Evolutionary conservation across 768 basidiomycete species (phyloP).

Genomic region (Lactarius psammicola): DNA sequence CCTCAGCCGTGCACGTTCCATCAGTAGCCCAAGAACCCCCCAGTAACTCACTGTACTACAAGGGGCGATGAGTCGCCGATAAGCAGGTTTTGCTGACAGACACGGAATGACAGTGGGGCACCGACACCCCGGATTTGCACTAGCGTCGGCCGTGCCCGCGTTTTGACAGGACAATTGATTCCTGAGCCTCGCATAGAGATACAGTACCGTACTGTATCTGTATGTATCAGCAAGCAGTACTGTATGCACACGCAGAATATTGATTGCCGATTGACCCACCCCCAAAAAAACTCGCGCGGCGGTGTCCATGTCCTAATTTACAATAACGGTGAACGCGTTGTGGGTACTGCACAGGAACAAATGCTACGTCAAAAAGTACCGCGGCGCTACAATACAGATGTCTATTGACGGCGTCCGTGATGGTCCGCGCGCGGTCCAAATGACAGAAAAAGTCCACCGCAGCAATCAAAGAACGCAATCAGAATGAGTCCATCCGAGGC

Average conservation of each 20-base stretch:
- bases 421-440: neutral
- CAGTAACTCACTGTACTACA: too few relatives aligned
- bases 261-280: neutral
- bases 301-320: neutral
- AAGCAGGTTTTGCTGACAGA: neutral
- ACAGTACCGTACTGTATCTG: too few relatives aligned
- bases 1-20: conserved; percentile 33
- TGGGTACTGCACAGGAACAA: neutral
- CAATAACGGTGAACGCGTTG: neutral
- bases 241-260: neutral
- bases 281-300: neutral
- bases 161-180: neutral
- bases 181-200: neutral
- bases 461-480: neutral
- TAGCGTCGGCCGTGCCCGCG: neutral
- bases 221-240: neutral
- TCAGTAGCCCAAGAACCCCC: too few relatives aligned
- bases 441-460: neutral
- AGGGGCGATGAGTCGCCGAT: neutral
- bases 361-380: neutral
- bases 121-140: neutral
- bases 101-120: too few relatives aligned
- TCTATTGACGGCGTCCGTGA: neutral
- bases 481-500: neutral
- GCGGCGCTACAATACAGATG: neutral